These are phyloP conservation scores for Haplosporangium gracile DNA, from an alignment of 192 early-diverging fungal genomes.

Conservation along the genomic window DNA sequence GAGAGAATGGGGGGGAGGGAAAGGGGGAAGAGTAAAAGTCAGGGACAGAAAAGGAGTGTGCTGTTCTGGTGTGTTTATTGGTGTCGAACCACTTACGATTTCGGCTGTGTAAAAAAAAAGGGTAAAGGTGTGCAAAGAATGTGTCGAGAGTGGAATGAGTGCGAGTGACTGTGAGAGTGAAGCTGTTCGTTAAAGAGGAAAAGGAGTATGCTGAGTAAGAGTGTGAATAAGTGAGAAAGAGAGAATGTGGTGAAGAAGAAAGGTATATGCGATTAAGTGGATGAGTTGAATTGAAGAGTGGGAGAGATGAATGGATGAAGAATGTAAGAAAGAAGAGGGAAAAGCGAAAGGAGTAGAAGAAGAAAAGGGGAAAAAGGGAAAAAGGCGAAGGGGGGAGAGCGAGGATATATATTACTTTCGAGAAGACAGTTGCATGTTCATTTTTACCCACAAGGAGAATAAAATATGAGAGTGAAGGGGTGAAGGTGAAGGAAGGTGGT, in stretches of 20 bases:
- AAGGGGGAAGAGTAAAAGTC: background rate
- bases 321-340: background rate
- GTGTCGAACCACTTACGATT: too few relatives aligned
- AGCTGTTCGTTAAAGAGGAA: too few relatives aligned
- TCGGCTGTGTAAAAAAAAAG: background rate
- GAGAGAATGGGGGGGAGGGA: background rate
- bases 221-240: background rate
- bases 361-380: conserved; percentile 7
- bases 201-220: background rate
- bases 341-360: background rate
- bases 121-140: background rate
- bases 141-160: background rate
- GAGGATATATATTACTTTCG: background rate
- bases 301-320: background rate
- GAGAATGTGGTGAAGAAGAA: background rate
- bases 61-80: background rate
- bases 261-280: background rate
- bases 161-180: background rate
- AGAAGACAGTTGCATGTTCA: background rate
- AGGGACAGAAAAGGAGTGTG: background rate
- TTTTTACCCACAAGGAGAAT: conserved; percentile 26
- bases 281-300: background rate
- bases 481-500: background rate
- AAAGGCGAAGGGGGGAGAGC: background rate
- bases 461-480: background rate